Conservation (phyloP, 164 flowering plant species). For the Vitis cinerea region DNA sequence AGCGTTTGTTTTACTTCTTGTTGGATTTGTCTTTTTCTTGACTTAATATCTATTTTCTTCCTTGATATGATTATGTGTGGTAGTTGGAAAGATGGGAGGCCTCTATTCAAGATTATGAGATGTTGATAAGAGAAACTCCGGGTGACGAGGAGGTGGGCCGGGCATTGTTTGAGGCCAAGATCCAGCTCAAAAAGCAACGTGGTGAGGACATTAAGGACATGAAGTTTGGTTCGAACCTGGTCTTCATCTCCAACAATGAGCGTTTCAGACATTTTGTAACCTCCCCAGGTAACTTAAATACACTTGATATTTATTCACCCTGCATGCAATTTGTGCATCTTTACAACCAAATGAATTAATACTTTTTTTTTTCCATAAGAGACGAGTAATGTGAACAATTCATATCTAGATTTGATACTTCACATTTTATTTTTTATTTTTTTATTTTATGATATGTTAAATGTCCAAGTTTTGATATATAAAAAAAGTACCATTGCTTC, state of each 20-base stretch:
- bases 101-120: slow-evolving; percentile 74
- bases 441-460: no score
- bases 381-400: no score
- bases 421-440: no score
- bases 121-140: slow-evolving; percentile 57
- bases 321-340: no score
- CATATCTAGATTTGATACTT: no score
- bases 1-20: background rate
- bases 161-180: slow-evolving; percentile 57
- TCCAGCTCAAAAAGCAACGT: slow-evolving; percentile 48
- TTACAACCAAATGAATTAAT: no score
- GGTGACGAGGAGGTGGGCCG: slow-evolving; percentile 61
- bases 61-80: background rate
- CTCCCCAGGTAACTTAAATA: slow-evolving; percentile 44
- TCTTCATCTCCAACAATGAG: slow-evolving; percentile 42
- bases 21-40: no score
- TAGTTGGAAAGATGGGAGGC: slow-evolving; percentile 85
- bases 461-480: no score
- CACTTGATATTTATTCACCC: no score
- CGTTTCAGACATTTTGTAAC: slow-evolving; percentile 53
- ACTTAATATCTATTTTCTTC: no score
- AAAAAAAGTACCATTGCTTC: no score
- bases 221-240: slow-evolving; percentile 47
- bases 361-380: no score
- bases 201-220: slow-evolving; percentile 44